A percentile compares a stretch with the other conserved stretches of the same genome.
phyloP scores from a whole-genome alignment of 306 rosid genomes.

The Sophora flavescens region DNA sequence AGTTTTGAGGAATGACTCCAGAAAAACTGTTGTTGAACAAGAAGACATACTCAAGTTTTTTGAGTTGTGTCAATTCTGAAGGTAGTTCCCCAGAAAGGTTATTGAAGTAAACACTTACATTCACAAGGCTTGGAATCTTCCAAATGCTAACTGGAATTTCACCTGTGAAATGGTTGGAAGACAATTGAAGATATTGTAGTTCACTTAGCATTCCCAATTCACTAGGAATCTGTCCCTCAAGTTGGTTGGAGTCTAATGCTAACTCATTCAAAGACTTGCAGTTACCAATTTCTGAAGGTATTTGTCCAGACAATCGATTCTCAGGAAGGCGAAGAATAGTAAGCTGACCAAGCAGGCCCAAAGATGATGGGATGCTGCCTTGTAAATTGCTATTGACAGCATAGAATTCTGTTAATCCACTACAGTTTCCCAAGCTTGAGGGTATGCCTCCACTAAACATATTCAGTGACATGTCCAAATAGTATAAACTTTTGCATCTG shows the following conservation, averaged over 20 bases:
- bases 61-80: conserved; percentile 55
- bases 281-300: conserved; percentile 63
- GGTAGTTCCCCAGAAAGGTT: conserved; percentile 53
- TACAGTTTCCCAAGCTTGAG: conserved; percentile 58
- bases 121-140: conserved; percentile 65
- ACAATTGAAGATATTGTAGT: conserved; percentile 49
- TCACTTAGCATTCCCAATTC: conserved; percentile 59
- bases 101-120: conserved; percentile 53
- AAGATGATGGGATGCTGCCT: conserved; percentile 61
- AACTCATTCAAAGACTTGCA: conserved; percentile 56
- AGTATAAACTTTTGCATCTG: conserved; percentile 42
- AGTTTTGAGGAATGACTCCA: conserved; percentile 59
- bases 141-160: conserved; percentile 65
- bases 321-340: conserved; percentile 37
- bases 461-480: conserved; percentile 58
- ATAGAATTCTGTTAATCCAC: conserved; percentile 32
- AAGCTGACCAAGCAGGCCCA: conserved; percentile 56
- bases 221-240: conserved; percentile 61
- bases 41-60: conserved; percentile 40
- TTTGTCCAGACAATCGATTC: conserved; percentile 58
- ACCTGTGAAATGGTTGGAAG: conserved; percentile 54
- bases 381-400: conserved; percentile 38
- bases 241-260: conserved; percentile 51
- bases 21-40: conserved; percentile 51
- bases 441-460: conserved; percentile 57